These are phyloP conservation scores for Hypoxylon trugodes DNA, from an alignment of 495 filamentous ascomycete species.

Conservation along the genomic window DNA sequence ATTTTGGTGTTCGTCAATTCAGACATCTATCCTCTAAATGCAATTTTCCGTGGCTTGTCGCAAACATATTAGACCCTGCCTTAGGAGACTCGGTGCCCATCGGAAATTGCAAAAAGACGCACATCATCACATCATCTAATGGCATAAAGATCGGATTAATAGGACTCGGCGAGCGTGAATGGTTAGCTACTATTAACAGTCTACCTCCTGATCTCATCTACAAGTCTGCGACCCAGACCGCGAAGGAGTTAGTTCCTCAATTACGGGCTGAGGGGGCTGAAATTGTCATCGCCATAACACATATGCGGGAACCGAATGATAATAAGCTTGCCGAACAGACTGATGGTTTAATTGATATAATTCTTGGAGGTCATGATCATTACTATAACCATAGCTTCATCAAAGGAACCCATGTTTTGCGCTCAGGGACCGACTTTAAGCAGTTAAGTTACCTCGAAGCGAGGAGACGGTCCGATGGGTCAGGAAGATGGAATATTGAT, in stretches of 20 bases:
- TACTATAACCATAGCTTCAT: conserved; percentile 79
- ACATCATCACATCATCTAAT: conserved; percentile 79
- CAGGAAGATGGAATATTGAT: conserved; percentile 74
- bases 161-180: conserved; percentile 78
- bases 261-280: conserved; percentile 81
- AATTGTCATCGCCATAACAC: conserved; percentile 80
- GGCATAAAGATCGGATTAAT: conserved; percentile 87
- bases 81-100: conserved; percentile 74
- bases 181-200: conserved; percentile 87
- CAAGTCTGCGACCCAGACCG: conserved; percentile 75
- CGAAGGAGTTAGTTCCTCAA: conserved; percentile 71
- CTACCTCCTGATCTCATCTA: conserved; percentile 83
- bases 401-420: conserved; percentile 80
- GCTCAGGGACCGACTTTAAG: conserved; percentile 89
- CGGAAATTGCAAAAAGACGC: conserved; percentile 71
- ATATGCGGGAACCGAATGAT: conserved; percentile 87
- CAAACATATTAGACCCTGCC: conserved; percentile 71
- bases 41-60: conserved; percentile 87
- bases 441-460: conserved; percentile 88
- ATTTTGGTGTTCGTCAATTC: conserved; percentile 88
- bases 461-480: conserved; percentile 56
- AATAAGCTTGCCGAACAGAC: conserved; percentile 78
- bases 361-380: conserved; percentile 90
- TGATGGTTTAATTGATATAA: conserved; percentile 77
- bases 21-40: conserved; percentile 75